Base-by-base conservation (phyloP, 495 filamentous ascomycete genomes). In the Aspergillus incahuasiensis region DNA sequence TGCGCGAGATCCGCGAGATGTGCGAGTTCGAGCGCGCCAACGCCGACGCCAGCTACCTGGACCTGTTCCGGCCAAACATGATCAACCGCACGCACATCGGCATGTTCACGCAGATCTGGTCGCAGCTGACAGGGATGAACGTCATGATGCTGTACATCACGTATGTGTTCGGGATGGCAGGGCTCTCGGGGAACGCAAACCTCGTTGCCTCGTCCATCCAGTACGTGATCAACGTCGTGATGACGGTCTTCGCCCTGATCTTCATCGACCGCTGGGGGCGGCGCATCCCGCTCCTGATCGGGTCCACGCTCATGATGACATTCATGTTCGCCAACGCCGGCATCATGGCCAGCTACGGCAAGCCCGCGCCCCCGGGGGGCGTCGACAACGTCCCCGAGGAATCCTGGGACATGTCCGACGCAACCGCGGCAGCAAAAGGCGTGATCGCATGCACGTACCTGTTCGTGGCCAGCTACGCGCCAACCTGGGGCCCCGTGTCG, bases 101-200 rank as follows among this genome's bases (percentile, higher is more conserved):
- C 54, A 55, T 92, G 34, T 90, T 87, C 62, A 85, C 79, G 0
- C 89, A 92, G 70, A 87, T 94, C 64, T 92, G 89, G 89, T 85
- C 83, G 30, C 89, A 94, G 64, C 71, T 92, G 45, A 88, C 86
- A 1, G 89, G 89, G 39, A 90, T 91, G 85, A 92, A 91, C 65
- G 87, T 91, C 22, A 91, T 91, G 87, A 89, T 71, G 68, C 69
- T 69, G 52, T 74, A 74, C 55, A 72, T 74, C 51, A 70, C 60
- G 20, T 71, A 70, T 19, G 68, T 73, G 18, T 73, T 74, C 55
- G 48, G 32, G 15, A 74, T 73, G 70, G 70, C 72, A 2, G 72
- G 72, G 2, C 69, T 71, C 30, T 48, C 55, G 0, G 72, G 70
- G 7, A 55, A 72, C 28, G 52, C 68, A 4, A 68, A 61, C 46